Conservation (phyloP, 352 stramenopile genomes). For the Globisporangium recalcitrans region DNA sequence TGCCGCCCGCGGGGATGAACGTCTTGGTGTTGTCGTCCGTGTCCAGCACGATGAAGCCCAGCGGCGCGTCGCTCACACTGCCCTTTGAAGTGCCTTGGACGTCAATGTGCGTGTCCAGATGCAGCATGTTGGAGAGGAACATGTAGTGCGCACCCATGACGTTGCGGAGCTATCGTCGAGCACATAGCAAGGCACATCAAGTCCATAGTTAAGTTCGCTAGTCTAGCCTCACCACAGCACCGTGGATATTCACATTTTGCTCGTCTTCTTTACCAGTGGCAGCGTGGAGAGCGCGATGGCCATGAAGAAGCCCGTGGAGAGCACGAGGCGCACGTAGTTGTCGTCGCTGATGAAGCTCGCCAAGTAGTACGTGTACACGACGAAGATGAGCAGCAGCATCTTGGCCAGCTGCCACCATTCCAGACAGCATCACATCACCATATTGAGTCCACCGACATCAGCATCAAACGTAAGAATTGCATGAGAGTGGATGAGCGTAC, state of each 20-base stretch:
- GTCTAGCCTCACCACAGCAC: too few relatives aligned
- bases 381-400: conserved; percentile 56
- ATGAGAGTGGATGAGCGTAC: conserved; percentile 8
- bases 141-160: conserved; percentile 71
- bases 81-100: conserved; percentile 40
- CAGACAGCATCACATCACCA: not conserved
- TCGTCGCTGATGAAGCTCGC: conserved; percentile 45
- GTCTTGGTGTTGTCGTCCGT: conserved; percentile 54
- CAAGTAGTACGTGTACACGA: conserved; percentile 79
- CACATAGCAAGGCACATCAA: too few relatives aligned
- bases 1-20: conserved; percentile 57
- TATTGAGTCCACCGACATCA: not conserved
- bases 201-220: not conserved
- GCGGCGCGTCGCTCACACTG: conserved; percentile 45
- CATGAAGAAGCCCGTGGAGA: conserved; percentile 68
- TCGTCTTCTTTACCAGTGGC: conserved; percentile 60
- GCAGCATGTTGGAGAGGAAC: conserved; percentile 73
- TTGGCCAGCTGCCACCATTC: conserved; percentile 37
- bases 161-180: conserved; percentile 55
- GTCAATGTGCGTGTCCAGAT: conserved; percentile 42
- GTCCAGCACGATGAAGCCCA: conserved; percentile 63
- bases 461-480: too few relatives aligned
- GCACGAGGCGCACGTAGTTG: conserved; percentile 41
- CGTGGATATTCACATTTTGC: too few relatives aligned
- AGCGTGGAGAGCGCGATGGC: conserved; percentile 51